A percentile compares a stretch with the other conserved stretches of the same genome.
phyloP scores from a whole-genome alignment of 345 rosid genomes.

The Syzygium grande region DNA sequence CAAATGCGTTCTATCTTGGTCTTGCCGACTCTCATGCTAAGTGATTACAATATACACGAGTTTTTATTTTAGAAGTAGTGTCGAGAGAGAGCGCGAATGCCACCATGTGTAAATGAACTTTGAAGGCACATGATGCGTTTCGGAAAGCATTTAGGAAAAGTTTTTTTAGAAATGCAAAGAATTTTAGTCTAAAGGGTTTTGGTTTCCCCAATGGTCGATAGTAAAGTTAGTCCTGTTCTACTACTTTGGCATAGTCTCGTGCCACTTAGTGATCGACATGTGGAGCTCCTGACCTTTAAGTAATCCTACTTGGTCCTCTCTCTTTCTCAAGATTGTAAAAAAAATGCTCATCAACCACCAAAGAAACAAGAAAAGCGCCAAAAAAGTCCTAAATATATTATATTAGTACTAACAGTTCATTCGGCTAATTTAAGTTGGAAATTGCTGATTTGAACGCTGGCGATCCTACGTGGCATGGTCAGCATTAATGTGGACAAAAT shows the following conservation, averaged over 20 bases:
- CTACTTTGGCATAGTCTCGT: accelerated
- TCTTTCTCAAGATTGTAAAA: not conserved
- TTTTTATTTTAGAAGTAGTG: not conserved
- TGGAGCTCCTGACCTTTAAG: not conserved
- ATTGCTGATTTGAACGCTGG: no score
- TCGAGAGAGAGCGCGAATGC: not conserved
- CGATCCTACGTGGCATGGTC: no score
- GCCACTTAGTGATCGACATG: not conserved
- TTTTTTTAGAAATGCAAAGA: no score
- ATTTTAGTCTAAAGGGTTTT: not conserved
- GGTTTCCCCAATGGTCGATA: no score
- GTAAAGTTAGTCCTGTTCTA: not conserved
- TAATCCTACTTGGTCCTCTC: not conserved
- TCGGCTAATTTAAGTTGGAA: no score
- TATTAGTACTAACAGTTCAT: no score
- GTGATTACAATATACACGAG: not conserved
- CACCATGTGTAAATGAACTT: not conserved
- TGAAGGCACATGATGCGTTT: not conserved
- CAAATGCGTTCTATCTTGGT: not conserved
- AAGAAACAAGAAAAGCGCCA: not conserved
- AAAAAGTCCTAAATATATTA: no score
- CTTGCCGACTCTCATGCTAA: not conserved
- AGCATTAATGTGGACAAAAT: no score
- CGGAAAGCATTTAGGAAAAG: not conserved
- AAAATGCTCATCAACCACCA: not conserved